These are phyloP conservation scores for Dryas octopetala DNA, from an alignment of 306 rosid species.

Conservation along the genomic window DNA sequence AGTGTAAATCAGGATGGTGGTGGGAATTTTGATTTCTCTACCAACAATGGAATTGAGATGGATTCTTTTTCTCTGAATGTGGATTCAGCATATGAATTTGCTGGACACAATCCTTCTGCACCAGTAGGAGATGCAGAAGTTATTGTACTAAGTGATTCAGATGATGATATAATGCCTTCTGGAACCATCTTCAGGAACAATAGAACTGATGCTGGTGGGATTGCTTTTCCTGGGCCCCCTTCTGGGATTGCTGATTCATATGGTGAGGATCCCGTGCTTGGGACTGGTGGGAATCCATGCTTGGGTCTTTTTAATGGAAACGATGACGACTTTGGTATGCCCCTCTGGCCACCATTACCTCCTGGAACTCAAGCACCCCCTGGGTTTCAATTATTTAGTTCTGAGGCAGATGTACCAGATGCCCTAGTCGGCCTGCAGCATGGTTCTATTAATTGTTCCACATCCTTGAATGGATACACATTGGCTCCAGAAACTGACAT, in stretches of 20 bases:
- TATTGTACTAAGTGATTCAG: conserved; percentile 92
- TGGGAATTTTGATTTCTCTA: conserved; percentile 57
- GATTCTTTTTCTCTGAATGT: conserved; percentile 60
- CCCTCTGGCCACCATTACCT: conserved; percentile 61
- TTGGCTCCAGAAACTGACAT: conserved; percentile 60
- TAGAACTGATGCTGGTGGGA: conserved; percentile 48
- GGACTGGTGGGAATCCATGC: conserved; percentile 55
- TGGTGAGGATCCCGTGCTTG: conserved; percentile 60
- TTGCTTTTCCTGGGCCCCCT: conserved; percentile 51
- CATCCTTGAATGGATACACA: conserved; percentile 71
- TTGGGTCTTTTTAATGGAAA: conserved; percentile 61
- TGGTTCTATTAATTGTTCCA: conserved; percentile 61
- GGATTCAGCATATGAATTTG: conserved; percentile 63
- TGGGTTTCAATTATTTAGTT: conserved; percentile 76
- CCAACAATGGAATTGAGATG: conserved; percentile 74
- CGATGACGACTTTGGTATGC: conserved; percentile 58
- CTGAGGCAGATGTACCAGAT: conserved; percentile 77
- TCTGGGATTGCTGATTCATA: conserved; percentile 60
- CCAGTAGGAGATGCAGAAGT: conserved; percentile 58
- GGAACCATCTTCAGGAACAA: conserved; percentile 42
- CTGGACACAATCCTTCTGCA: conserved; percentile 49
- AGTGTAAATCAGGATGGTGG: conserved; percentile 87
- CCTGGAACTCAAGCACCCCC: conserved; percentile 68
- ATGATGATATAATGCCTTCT: conserved; percentile 70
- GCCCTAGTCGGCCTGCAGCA: conserved; percentile 62